phyloP scores from a whole-genome alignment of 352 stramenopile genomes.

The Globisporangium emineosum region DNA sequence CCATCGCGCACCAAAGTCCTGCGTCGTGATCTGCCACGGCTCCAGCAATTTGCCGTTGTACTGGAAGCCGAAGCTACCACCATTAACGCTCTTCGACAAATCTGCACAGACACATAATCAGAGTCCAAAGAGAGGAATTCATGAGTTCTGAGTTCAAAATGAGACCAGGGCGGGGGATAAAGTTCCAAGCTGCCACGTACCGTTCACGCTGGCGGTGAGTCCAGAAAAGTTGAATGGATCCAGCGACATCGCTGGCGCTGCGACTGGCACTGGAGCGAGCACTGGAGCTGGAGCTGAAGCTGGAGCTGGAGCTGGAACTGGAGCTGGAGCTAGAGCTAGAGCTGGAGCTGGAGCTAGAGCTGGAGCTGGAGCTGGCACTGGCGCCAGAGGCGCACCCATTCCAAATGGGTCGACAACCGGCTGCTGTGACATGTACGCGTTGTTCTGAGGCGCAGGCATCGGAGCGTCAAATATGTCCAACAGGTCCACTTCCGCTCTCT shows the following conservation, averaged over 20 bases:
- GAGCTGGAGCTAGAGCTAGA: constrained; percentile 2
- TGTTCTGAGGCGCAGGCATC: constrained; percentile 30
- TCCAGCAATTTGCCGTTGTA: constrained; percentile 79
- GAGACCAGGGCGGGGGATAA: neutral
- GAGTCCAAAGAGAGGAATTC: neutral
- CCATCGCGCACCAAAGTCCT: constrained; percentile 85
- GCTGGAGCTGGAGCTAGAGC: constrained; percentile 15
- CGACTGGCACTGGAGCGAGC: constrained; percentile 12
- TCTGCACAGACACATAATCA: constrained; percentile 23
- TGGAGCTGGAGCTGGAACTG: too few relatives aligned
- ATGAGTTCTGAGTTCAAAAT: neutral
- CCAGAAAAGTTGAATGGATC: constrained; percentile 79
- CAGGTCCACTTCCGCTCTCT: constrained; percentile 74
- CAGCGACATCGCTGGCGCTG: constrained; percentile 29
- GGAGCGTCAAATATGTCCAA: constrained; percentile 82
- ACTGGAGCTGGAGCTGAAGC: constrained; percentile 25
- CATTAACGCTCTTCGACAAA: constrained; percentile 28
- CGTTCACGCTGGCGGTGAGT: constrained; percentile 64
- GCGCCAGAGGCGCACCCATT: constrained; percentile 35
- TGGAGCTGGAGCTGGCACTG: constrained; percentile 25
- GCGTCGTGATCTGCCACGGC: constrained; percentile 84
- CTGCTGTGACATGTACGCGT: constrained; percentile 27
- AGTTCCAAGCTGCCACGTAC: constrained; percentile 24
- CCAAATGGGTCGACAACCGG: constrained; percentile 59
- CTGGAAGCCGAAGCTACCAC: constrained; percentile 48